These are phyloP conservation scores for Cladosporium sp. DNA, from an alignment of 2,329 filamentous ascomycete genomes.

Conservation along the genomic window DNA sequence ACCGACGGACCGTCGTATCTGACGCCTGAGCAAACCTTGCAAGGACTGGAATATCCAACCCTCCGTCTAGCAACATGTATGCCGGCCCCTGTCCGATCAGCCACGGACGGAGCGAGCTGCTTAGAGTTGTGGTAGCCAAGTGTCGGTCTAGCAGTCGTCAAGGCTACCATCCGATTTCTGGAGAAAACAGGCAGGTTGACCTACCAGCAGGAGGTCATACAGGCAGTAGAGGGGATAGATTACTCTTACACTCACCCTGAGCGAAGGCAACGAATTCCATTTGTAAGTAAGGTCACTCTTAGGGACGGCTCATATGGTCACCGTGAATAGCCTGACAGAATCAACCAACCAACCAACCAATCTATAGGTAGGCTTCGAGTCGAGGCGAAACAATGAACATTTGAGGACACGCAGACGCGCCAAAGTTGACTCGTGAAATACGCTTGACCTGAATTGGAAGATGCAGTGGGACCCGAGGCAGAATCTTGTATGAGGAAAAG, in stretches of 20 bases:
- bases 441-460: slow-evolving; percentile 1
- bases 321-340: too few species aligned
- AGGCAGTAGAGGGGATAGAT: slow-evolving; percentile 7
- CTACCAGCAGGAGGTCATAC: slow-evolving; percentile 10
- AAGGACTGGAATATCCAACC: too few species aligned
- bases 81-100: too few species aligned
- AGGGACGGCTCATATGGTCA: too few species aligned
- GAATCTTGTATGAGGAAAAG: background rate
- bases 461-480: slow-evolving; percentile 10
- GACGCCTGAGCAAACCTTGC: too few species aligned
- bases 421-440: background rate
- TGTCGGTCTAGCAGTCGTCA: too few species aligned
- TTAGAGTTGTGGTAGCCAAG: too few species aligned
- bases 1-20: too few species aligned
- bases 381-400: slow-evolving; percentile 2
- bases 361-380: background rate
- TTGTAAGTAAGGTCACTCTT: background rate
- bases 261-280: background rate
- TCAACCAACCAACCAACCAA: too few species aligned
- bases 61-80: too few species aligned
- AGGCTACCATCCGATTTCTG: too few species aligned
- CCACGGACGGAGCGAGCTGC: too few species aligned
- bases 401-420: slow-evolving; percentile 2
- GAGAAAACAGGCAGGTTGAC: slow-evolving; percentile 2
- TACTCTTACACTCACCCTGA: slow-evolving; percentile 4